These are phyloP conservation scores for Cytidiella melzeri DNA, from an alignment of 768 basidiomycete species.

Conservation along the genomic window DNA sequence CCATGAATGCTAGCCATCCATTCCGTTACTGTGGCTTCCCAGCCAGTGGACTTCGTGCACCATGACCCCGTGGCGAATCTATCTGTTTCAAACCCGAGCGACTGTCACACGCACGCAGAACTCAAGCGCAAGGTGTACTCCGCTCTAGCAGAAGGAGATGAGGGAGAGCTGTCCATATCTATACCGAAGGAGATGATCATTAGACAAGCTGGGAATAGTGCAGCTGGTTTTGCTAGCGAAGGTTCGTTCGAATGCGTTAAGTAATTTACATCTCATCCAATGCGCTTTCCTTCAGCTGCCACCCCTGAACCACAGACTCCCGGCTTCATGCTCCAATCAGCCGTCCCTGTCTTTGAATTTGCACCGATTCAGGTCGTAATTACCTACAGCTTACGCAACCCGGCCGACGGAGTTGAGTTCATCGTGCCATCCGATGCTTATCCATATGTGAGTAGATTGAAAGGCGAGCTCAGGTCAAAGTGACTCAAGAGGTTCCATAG, in stretches of 20 bases:
- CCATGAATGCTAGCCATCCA: slow-evolving; percentile 48
- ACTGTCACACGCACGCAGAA: slow-evolving; percentile 88
- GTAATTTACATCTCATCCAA: not conserved
- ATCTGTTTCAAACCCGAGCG: slow-evolving; percentile 57
- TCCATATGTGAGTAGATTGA: slow-evolving; percentile 61
- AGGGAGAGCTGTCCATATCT: slow-evolving; percentile 90
- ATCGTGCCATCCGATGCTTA: slow-evolving; percentile 75
- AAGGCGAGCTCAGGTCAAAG: not conserved
- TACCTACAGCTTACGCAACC: slow-evolving; percentile 75
- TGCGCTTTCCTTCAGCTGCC: slow-evolving; percentile 35
- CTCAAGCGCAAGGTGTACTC: slow-evolving; percentile 89
- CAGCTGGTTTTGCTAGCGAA: slow-evolving; percentile 47
- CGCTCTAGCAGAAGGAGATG: slow-evolving; percentile 84
- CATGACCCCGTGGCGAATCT: slow-evolving; percentile 69
- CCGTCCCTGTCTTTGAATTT: slow-evolving; percentile 52
- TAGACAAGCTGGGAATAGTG: slow-evolving; percentile 48
- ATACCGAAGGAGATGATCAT: slow-evolving; percentile 70
- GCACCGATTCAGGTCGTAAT: slow-evolving; percentile 72
- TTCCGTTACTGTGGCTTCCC: slow-evolving; percentile 64
- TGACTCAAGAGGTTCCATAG: slow-evolving; percentile 32
- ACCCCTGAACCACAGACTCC: slow-evolving; percentile 84
- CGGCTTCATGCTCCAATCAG: slow-evolving; percentile 28
- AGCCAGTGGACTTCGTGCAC: slow-evolving; percentile 72
- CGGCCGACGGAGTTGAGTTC: slow-evolving; percentile 81
- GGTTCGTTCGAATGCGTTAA: slow-evolving; percentile 44